Evolutionary conservation across 108 stramenopile species (phyloP), one percentile per base, ranked within the genome.

Genomic region (Skeletonema marinoi): DNA sequence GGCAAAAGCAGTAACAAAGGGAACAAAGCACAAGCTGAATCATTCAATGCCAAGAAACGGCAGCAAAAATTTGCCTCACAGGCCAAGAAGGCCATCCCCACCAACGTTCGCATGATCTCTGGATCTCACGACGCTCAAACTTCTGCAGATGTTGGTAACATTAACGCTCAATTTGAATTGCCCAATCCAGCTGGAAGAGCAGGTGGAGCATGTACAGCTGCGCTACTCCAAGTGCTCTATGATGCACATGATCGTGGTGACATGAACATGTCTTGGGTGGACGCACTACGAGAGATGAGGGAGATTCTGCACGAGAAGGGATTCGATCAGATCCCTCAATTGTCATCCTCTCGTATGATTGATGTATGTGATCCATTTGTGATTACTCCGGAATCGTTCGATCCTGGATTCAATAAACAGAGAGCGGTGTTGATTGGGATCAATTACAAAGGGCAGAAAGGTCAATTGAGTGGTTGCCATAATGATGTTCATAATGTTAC

Each of bases 121-220:
- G 96, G 96, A 3, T 97, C 90, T 68, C 81, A 75, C 36, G 92
- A 93, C 65, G 62, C 74, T 32, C 94, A 97, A 77, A 96, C 96
- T 13, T 90, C 89, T 42, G 93, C 96, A 10, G 97, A 98, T 73
- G 95, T 98, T 48, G 77, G 80, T 56, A 93, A 91, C 68, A 85
- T 90, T n/a, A 33, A 61, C 13, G 68, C 71, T n/a, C 17, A 64
- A 75, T 94, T 94, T 73, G 74, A 92, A 38, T 78, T 97, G 16
- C 96, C 96, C n/a, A 89, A 93, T 70, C 88, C 88, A 19, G 77
- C 77, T 11, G 86, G 85, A 9, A 84, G 79, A 39, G 86, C 92
- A 11, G 93, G 95, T 31, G 96, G 96, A 13, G 94, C 94, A 56
- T 95, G 94, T 70, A 97, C 96, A 9, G 92, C 92, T 19, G 89